phyloP scores from a whole-genome alignment of 352 stramenopile species.

The Globisporangium okanoganense region DNA sequence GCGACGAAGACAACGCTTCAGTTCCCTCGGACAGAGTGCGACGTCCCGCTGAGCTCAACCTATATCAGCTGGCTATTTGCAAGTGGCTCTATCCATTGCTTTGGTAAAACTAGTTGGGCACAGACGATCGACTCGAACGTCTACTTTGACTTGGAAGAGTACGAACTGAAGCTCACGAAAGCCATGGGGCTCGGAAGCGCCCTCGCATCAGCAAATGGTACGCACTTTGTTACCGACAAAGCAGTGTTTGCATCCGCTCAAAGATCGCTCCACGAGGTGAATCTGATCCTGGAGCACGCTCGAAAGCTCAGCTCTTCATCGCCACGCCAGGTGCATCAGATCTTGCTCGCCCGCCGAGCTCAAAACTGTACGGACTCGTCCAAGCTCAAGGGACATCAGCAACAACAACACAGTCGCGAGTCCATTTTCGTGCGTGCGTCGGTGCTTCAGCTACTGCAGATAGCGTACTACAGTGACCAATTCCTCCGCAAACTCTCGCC shows the following conservation, averaged over 20 bases:
- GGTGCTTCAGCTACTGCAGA: conserved; percentile 40
- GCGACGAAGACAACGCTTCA: conserved; percentile 16
- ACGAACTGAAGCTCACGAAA: conserved; percentile 25
- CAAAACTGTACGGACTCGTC: neutral
- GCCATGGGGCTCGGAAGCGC: neutral
- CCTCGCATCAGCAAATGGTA: conserved; percentile 9
- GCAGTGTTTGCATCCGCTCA: neutral
- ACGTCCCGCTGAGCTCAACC: conserved; percentile 31
- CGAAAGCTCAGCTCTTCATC: neutral
- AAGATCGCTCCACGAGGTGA: neutral
- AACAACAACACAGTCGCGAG: neutral
- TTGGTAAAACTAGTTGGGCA: neutral
- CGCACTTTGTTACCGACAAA: conserved; percentile 8
- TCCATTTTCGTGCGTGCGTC: conserved; percentile 30
- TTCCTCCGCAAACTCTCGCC: conserved; percentile 23
- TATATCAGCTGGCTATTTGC: conserved; percentile 31
- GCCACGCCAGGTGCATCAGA: neutral
- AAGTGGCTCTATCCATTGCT: neutral
- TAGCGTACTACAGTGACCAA: conserved; percentile 22
- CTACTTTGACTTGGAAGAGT: conserved; percentile 36
- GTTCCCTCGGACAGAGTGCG: conserved; percentile 28
- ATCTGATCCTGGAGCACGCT: conserved; percentile 1
- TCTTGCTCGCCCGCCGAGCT: neutral
- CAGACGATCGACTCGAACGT: conserved; percentile 23
- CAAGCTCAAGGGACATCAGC: neutral